phyloP scores from a whole-genome alignment of 495 filamentous ascomycete species.

The Paragyromitra xinjiangensis region DNA sequence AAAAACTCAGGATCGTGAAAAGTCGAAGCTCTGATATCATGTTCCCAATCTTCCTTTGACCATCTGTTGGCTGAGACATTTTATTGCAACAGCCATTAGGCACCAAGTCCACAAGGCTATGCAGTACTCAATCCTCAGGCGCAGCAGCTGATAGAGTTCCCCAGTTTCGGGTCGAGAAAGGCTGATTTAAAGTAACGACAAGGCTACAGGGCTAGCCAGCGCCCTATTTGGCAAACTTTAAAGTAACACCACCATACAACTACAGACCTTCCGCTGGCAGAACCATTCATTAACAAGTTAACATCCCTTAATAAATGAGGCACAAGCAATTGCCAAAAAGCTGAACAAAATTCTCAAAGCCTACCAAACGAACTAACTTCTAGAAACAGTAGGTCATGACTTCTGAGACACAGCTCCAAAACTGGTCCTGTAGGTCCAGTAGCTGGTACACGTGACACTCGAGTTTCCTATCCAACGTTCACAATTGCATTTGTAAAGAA shows the following conservation, averaged over 20 bases:
- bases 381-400: neutral
- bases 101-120: slow-evolving; percentile 3
- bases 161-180: slow-evolving; percentile 1
- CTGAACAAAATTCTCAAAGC: neutral
- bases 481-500: slow-evolving; percentile 43
- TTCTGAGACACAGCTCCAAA: neutral
- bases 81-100: neutral
- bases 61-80: neutral
- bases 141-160: slow-evolving; percentile 1
- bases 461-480: slow-evolving; percentile 23
- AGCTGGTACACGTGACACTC: slow-evolving; percentile 11
- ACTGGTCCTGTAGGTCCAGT: neutral
- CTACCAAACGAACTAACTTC: neutral
- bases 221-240: neutral
- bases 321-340: neutral
- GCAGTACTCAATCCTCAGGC: neutral
- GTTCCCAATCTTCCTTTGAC: too few species aligned
- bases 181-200: slow-evolving; percentile 11
- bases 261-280: neutral
- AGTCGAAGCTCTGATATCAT: too few species aligned
- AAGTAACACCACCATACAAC: neutral
- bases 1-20: too few species aligned
- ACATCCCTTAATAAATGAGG: neutral
- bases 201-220: neutral
- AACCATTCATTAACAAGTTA: neutral